Evolutionary conservation across 1,284 basidiomycete genomes (phyloP), one percentile per base, ranked within the genome.

Genomic region (Fomitopsis pinicola): DNA sequence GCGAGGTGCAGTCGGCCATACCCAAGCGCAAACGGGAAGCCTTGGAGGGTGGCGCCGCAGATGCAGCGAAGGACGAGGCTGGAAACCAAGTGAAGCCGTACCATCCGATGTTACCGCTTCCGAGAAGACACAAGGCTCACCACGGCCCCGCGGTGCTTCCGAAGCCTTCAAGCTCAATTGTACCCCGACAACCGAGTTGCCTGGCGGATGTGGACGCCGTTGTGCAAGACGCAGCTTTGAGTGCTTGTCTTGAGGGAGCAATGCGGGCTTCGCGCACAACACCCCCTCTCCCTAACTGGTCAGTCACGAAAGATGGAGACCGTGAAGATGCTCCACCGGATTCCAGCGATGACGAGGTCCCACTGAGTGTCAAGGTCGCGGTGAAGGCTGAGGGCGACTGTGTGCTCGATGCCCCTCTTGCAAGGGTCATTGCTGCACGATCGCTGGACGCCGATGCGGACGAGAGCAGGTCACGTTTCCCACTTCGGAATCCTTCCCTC

Each of bases 331-430:
- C 45, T 6, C 59, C 62, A 5, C 63, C 63, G 15, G 60, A 59
- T 19, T 68, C 66, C 15, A 66, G 66, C 45, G 65, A 66, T 28
- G 67, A 67, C 42, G 66, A 68, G 8, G 28, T 61, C 5, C 63
- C 66, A 22, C 44, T 66, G 22, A 57, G 60, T 15, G 42, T 46
- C 36, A 38, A 53, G 8, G 28, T 61, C 19, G 36, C 55, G 1
- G 15, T 57, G 42, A 53, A n/a, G 44, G n/a, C 42, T 3, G 17
- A 12, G 46, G 5, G 14, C 6, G 42, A 4, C 15, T 3, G 28
- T 19, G 26, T 7, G 3, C 22, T 14, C 8, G 46, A 28, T 3
- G 46, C 15, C 26, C 12, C 46, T 5, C 8, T 14, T 4, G 46
- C 46, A 14, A 5, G 5, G n/a, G 36, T 42, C 7, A 35, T 14